phyloP scores from a whole-genome alignment of 768 basidiomycete species.

The Tricholoma furcatifolium region DNA sequence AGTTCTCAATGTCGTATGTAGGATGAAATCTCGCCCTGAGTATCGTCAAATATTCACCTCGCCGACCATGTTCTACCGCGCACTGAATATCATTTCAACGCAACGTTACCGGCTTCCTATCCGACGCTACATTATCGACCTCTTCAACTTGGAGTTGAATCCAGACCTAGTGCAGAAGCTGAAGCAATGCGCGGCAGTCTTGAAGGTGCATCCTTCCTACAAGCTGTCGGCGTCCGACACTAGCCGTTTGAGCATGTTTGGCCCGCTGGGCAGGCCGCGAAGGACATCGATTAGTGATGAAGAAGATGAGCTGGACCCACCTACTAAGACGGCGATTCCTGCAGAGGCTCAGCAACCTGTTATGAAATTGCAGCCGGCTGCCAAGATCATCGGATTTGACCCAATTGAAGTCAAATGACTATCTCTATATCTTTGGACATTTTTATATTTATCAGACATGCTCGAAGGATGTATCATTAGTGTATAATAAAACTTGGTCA shows the following conservation, averaged over 20 bases:
- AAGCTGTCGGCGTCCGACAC: slow-evolving; percentile 38
- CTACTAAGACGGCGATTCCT: slow-evolving; percentile 34
- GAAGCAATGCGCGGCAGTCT: slow-evolving; percentile 45
- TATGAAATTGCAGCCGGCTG: slow-evolving; percentile 56
- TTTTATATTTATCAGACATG: background rate
- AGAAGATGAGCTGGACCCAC: slow-evolving; percentile 50
- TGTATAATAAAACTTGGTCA: background rate
- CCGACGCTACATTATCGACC: slow-evolving; percentile 87
- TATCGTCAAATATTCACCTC: slow-evolving; percentile 78
- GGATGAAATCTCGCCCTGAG: slow-evolving; percentile 77
- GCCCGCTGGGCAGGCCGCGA: slow-evolving; percentile 47
- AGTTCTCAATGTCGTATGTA: slow-evolving; percentile 24
- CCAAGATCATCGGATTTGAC: slow-evolving; percentile 59
- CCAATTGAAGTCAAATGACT: slow-evolving; percentile 7
- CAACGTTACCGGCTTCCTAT: slow-evolving; percentile 91
- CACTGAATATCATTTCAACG: slow-evolving; percentile 82
- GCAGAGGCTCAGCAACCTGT: slow-evolving; percentile 42
- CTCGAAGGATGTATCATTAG: too few relatives aligned
- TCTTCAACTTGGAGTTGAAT: slow-evolving; percentile 85
- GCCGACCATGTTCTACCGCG: slow-evolving; percentile 77
- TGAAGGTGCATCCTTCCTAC: slow-evolving; percentile 47
- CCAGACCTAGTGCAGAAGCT: slow-evolving; percentile 56
- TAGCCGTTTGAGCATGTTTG: slow-evolving; percentile 63
- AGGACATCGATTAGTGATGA: slow-evolving; percentile 61
- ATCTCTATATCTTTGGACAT: background rate